Conservation (phyloP, 2,329 filamentous ascomycete genomes). For the Ophiostoma perfectum region DNA sequence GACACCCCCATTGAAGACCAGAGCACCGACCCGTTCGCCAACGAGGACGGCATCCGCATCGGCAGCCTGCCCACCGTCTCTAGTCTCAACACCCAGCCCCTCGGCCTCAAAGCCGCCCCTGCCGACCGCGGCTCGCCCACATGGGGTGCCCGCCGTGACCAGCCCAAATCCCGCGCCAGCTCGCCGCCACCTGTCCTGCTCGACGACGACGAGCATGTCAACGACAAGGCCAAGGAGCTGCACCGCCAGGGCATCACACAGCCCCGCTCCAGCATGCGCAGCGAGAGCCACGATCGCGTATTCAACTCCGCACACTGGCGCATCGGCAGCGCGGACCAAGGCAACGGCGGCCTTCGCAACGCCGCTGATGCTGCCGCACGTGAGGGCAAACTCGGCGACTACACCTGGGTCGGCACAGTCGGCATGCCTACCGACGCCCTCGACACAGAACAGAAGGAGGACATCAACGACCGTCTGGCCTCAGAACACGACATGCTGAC, state of each 20-base stretch:
- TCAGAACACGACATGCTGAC: constrained; percentile 77
- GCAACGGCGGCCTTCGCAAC: constrained; percentile 87
- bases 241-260: constrained; percentile 54
- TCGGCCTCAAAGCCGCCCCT: constrained; percentile 43
- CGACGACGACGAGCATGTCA: constrained; percentile 55
- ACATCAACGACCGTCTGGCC: constrained; percentile 76
- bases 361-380: constrained; percentile 73
- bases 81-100: neutral
- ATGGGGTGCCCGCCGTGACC: constrained; percentile 71
- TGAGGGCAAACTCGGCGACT: constrained; percentile 63
- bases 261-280: constrained; percentile 46
- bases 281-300: constrained; percentile 60
- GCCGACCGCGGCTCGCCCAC: constrained; percentile 69
- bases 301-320: constrained; percentile 78
- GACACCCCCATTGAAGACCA: constrained; percentile 50
- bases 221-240: constrained; percentile 52
- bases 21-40: constrained; percentile 47
- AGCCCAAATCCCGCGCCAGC: constrained; percentile 70
- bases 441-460: constrained; percentile 66
- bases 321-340: constrained; percentile 79
- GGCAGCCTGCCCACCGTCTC: constrained; percentile 41
- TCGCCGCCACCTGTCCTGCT: constrained; percentile 71
- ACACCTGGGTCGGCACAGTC: constrained; percentile 85
- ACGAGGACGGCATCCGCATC: constrained; percentile 54
- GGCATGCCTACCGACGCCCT: constrained; percentile 92